Base-by-base conservation (phyloP, 768 basidiomycete species). In the Hemileccinum rubropunctum region DNA sequence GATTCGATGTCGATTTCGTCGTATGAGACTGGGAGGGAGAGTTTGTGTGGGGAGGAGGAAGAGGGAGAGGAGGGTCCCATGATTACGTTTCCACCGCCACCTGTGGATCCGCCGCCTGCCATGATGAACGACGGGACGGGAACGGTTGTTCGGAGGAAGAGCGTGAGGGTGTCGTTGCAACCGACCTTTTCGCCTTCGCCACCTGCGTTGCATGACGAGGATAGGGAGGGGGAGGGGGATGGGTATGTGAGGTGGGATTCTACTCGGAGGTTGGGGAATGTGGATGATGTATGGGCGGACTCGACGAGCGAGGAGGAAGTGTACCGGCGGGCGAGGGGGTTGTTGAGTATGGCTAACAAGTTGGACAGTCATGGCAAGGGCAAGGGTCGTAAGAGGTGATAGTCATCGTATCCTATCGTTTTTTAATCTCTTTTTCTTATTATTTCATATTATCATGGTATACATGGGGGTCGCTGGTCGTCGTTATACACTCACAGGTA, bases 121-220 rank as follows among this genome's bases (percentile, higher is more conserved):
- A 55, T 21, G 4, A 23, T 2, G 47, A 36, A 14, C 28, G n/a
- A 17, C 23, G 28, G 11, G 20, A 20, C 18, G 11, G 35, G 42
- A 0, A 46, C 70, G 12, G 44, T 57, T 0, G 46, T 8, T 2
- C 66, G 79, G 11, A 62, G 76, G 32, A 91, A 91, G 69, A 89
- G 87, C 59, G 90, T 92, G 30, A 74, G 90, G 7, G 83, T 92
- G 45, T 88, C 86, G 26, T 65, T 91, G 33, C 77, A 83, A 38
- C 90, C 90, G 10, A 88, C 86, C 30, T 89, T 86, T 63, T 86
- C 86, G 6, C 70, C 82, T 0, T 78, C 88, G 1, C 86, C 88
- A 8, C 86, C 85, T 34, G 83, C 82, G 33, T 63, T 78, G 40
- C 78, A 79, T 21, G 76, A 85, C 48, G 78, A 80, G 7, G 74